Percentiles rank a stretch among this genome's conserved stretches.
Evolutionary conservation across 2,329 filamentous ascomycete species (phyloP).

Genomic region (Ceratocystis diversiconidia): DNA sequence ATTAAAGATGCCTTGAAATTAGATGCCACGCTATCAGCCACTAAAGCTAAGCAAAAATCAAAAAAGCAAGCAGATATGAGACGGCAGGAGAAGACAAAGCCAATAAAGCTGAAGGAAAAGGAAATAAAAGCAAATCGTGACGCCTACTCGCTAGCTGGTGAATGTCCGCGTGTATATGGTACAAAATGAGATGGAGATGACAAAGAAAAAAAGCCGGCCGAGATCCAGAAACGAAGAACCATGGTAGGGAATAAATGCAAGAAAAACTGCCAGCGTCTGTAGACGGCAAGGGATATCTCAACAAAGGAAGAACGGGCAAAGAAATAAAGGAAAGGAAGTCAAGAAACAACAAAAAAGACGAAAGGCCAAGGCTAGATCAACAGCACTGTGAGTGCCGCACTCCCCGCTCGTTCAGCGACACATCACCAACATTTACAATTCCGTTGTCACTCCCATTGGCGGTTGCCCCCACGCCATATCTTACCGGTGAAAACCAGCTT

Average conservation of each 20-base stretch:
- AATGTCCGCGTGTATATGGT: neutral
- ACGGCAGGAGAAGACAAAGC: too few species aligned
- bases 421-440: slow-evolving; percentile 35
- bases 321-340: neutral
- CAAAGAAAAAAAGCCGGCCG: neutral
- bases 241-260: neutral
- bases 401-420: slow-evolving; percentile 22
- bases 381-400: slow-evolving; percentile 21
- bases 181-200: slow-evolving; percentile 8
- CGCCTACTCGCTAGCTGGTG: neutral
- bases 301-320: slow-evolving; percentile 4
- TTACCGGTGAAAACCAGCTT: slow-evolving; percentile 42
- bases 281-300: neutral
- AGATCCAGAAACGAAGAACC: neutral
- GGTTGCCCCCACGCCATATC: too few species aligned
- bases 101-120: neutral
- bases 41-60: too few species aligned
- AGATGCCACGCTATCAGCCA: too few species aligned
- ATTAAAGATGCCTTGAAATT: too few species aligned
- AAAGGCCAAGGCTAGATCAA: slow-evolving; percentile 15
- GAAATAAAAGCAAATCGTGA: too few species aligned
- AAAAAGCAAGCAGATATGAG: too few species aligned
- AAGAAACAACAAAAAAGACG: neutral
- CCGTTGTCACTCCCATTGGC: slow-evolving; percentile 32
- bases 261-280: neutral